phyloP scores from a whole-genome alignment of 441 rosid species.

The Populus hybrid region DNA sequence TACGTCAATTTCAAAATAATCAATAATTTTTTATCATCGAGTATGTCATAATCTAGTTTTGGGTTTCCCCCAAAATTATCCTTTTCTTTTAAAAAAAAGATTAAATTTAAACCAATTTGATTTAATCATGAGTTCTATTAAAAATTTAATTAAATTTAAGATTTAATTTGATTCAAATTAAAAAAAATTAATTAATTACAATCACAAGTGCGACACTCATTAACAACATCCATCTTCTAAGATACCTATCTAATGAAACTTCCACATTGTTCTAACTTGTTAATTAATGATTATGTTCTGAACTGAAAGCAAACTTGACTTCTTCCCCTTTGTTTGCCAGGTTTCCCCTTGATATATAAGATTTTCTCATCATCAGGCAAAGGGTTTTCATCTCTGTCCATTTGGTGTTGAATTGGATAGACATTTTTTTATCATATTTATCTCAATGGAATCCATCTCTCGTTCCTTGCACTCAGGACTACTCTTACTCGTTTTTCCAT shows the following conservation, averaged over 20 bases:
- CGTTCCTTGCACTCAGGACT: constrained; percentile 21
- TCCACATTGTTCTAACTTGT: constrained; percentile 23
- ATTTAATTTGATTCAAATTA: too few relatives aligned
- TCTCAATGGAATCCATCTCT: constrained; percentile 17
- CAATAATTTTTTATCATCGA: too few relatives aligned
- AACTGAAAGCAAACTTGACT: constrained; percentile 25
- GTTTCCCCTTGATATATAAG: constrained; percentile 15
- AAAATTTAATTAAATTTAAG: too few relatives aligned
- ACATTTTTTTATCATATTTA: constrained; percentile 15
- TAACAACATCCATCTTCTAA: constrained; percentile 23
- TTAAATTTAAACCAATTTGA: too few relatives aligned
- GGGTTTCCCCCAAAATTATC: too few relatives aligned
- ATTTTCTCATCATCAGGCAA: constrained; percentile 10
- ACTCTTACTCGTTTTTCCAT: constrained; percentile 11
- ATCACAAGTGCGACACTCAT: too few relatives aligned
- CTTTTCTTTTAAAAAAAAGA: too few relatives aligned
- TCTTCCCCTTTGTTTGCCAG: constrained; percentile 24
- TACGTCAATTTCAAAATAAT: too few relatives aligned
- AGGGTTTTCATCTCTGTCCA: constrained; percentile 16
- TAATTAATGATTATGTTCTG: constrained; percentile 19
- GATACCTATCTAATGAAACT: constrained; percentile 28
- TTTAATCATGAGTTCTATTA: too few relatives aligned
- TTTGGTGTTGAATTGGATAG: constrained; percentile 8
- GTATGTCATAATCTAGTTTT: too few relatives aligned
- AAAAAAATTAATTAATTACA: too few relatives aligned